Evolutionary conservation across 805 yeast genomes (phyloP).

Genomic region (Candida krabiensis): DNA sequence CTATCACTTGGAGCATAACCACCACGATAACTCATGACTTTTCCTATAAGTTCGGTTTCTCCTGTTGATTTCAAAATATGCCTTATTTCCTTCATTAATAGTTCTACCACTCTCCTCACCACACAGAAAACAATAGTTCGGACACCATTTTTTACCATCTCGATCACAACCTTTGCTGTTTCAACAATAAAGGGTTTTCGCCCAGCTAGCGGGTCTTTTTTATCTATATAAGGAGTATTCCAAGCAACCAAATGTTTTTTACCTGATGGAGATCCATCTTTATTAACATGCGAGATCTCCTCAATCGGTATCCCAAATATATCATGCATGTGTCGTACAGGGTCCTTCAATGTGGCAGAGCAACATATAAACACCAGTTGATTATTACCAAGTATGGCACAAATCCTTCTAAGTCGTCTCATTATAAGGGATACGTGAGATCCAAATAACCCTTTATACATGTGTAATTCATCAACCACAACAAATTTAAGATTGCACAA

Average conservation of each 20-base stretch:
- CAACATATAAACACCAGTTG: slow-evolving; percentile 75
- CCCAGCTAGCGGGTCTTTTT: slow-evolving; percentile 55
- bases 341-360: slow-evolving; percentile 87
- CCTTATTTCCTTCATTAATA: slow-evolving; percentile 80
- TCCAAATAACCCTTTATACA: slow-evolving; percentile 89
- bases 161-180: slow-evolving; percentile 71
- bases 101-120: slow-evolving; percentile 82
- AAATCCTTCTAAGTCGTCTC: slow-evolving; percentile 72
- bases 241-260: slow-evolving; percentile 73
- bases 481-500: slow-evolving; percentile 65
- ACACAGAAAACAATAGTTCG: slow-evolving; percentile 90
- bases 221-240: slow-evolving; percentile 76
- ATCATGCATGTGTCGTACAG: slow-evolving; percentile 66
- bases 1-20: slow-evolving; percentile 89
- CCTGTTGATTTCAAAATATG: slow-evolving; percentile 46
- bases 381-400: slow-evolving; percentile 52
- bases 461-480: slow-evolving; percentile 83
- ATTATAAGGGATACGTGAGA: slow-evolving; percentile 85
- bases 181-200: slow-evolving; percentile 72
- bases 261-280: slow-evolving; percentile 92
- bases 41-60: slow-evolving; percentile 47
- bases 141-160: slow-evolving; percentile 60
- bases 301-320: slow-evolving; percentile 65
- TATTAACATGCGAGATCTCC: slow-evolving; percentile 52
- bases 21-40: slow-evolving; percentile 91